Conservation (phyloP, 2,329 filamentous ascomycete species). For the Neurospora crassa region DNA sequence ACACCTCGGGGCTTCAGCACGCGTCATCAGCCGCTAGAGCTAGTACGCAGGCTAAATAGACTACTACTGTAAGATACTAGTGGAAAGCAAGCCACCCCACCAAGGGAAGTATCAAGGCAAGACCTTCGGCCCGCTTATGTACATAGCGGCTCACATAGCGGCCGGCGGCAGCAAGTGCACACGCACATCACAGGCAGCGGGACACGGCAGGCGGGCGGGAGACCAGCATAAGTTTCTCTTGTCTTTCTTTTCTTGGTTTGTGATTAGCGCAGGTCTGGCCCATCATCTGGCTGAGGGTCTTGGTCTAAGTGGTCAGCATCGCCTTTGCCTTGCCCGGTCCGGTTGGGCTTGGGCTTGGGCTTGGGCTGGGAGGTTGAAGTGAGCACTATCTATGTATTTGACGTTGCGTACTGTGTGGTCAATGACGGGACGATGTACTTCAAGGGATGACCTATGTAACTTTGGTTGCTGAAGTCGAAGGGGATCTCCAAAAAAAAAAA, state of each 20-base stretch:
- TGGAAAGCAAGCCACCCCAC: background rate
- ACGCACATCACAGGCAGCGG: background rate
- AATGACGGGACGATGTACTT: background rate
- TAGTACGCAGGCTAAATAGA: background rate
- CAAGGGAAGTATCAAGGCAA: background rate
- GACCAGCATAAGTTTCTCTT: background rate
- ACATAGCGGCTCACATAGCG: background rate
- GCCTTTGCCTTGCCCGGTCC: background rate
- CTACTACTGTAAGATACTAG: background rate
- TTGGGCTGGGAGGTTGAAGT: background rate
- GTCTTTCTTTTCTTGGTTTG: background rate
- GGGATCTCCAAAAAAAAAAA: background rate
- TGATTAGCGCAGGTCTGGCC: background rate
- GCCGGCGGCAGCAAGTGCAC: background rate
- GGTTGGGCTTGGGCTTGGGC: background rate
- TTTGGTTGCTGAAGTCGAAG: background rate
- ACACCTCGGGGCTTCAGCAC: background rate
- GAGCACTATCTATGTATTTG: background rate
- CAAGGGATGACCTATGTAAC: background rate
- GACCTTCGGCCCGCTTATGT: background rate
- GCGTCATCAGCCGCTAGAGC: background rate
- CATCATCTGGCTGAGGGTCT: background rate
- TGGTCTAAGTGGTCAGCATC: background rate
- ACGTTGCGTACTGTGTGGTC: background rate
- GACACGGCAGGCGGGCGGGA: background rate